A percentile compares a stretch with the other conserved stretches of the same genome.
phyloP scores from a whole-genome alignment of 2,329 filamentous ascomycete species.

The Didymella keratinophila region DNA sequence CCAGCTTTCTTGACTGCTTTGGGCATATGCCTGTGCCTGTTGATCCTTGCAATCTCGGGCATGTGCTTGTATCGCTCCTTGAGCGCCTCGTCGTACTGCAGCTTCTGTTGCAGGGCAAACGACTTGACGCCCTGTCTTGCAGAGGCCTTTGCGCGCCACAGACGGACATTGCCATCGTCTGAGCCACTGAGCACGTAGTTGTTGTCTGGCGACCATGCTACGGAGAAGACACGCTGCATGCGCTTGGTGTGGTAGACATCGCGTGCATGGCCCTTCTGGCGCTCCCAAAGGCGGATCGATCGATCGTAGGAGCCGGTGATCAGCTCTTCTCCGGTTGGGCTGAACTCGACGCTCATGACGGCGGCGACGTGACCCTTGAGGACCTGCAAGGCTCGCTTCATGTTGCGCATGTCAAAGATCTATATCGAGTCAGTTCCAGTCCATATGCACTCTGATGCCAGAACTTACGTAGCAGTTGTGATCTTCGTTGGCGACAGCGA shows the following conservation, averaged over 20 bases:
- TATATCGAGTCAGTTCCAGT: slow-evolving; percentile 16
- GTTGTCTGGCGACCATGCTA: slow-evolving; percentile 85
- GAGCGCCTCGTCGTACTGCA: slow-evolving; percentile 90
- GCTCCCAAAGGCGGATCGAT: slow-evolving; percentile 85
- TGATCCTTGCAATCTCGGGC: slow-evolving; percentile 93
- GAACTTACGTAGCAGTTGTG: slow-evolving; percentile 76
- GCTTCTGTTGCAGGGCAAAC: slow-evolving; percentile 80
- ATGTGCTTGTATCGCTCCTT: slow-evolving; percentile 89
- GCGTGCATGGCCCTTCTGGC: slow-evolving; percentile 80
- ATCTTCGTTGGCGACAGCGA: slow-evolving; percentile 92
- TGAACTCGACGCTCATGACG: slow-evolving; percentile 97
- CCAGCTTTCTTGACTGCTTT: slow-evolving; percentile 94
- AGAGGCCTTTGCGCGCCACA: slow-evolving; percentile 90
- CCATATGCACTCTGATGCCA: not conserved
- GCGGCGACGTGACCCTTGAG: slow-evolving; percentile 89
- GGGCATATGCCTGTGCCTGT: slow-evolving; percentile 87
- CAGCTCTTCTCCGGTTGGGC: slow-evolving; percentile 91
- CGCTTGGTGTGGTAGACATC: slow-evolving; percentile 98
- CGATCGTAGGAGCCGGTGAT: slow-evolving; percentile 90
- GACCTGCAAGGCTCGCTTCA: slow-evolving; percentile 86
- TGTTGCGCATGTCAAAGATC: slow-evolving; percentile 93
- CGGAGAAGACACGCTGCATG: slow-evolving; percentile 93
- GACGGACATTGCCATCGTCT: slow-evolving; percentile 88
- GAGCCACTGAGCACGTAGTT: slow-evolving; percentile 90
- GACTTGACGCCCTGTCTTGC: slow-evolving; percentile 85